These are phyloP conservation scores for Cercospora berteroae DNA, from an alignment of 2,329 filamentous ascomycete genomes.

Conservation along the genomic window DNA sequence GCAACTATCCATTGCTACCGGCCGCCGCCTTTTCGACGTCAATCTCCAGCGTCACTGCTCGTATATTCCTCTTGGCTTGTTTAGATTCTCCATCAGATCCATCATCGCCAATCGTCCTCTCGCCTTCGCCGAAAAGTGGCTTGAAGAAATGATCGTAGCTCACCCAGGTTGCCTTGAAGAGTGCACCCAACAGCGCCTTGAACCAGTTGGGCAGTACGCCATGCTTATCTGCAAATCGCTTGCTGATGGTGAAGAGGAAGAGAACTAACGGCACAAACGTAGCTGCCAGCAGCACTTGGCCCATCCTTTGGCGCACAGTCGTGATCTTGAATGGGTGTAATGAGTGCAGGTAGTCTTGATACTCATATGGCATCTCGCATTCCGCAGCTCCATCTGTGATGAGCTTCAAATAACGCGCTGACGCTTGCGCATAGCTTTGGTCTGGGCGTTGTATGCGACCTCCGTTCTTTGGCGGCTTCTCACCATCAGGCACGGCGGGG, in stretches of 20 bases:
- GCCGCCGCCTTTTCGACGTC: slow-evolving; percentile 12
- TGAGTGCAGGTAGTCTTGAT: slow-evolving; percentile 68
- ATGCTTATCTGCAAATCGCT: slow-evolving; percentile 59
- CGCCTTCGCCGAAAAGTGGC: slow-evolving; percentile 78
- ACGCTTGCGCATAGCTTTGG: slow-evolving; percentile 75
- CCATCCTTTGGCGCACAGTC: slow-evolving; percentile 63
- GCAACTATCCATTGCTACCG: slow-evolving; percentile 1
- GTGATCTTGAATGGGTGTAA: slow-evolving; percentile 72
- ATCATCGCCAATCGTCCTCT: slow-evolving; percentile 55
- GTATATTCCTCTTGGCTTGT: not conserved
- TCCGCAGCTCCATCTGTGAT: slow-evolving; percentile 76
- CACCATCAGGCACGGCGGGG: slow-evolving; percentile 45
- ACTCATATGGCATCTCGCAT: slow-evolving; percentile 74
- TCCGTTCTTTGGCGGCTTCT: slow-evolving; percentile 36
- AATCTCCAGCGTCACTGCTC: not conserved
- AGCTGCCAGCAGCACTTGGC: slow-evolving; percentile 60
- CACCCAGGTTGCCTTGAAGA: slow-evolving; percentile 61
- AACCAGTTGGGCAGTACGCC: slow-evolving; percentile 71
- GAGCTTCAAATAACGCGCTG: slow-evolving; percentile 76
- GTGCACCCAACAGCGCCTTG: slow-evolving; percentile 47
- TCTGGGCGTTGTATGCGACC: slow-evolving; percentile 59
- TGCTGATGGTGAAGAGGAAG: slow-evolving; percentile 51
- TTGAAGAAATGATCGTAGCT: slow-evolving; percentile 65
- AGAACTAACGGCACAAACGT: slow-evolving; percentile 60
- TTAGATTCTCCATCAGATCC: not conserved